Conservation (phyloP, 2,329 filamentous ascomycete genomes). For the Myriosclerotinia duriaeana region DNA sequence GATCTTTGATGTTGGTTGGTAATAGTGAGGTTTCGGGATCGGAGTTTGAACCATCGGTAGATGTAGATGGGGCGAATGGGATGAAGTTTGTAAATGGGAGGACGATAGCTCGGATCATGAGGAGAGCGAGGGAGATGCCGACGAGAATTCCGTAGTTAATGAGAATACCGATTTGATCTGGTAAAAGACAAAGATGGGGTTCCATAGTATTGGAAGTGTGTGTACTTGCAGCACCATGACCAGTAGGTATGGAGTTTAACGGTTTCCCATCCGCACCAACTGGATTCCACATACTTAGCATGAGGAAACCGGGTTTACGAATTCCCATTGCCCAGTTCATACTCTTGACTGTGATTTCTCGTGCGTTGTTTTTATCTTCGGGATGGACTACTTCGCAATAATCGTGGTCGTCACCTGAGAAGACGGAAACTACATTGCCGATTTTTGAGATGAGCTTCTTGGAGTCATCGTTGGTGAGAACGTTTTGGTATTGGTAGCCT, state of each 20-base stretch:
- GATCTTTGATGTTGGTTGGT: constrained; percentile 31
- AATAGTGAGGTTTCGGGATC: constrained; percentile 28
- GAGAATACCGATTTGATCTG: constrained; percentile 82
- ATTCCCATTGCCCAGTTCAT: constrained; percentile 97
- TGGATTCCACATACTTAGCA: constrained; percentile 91
- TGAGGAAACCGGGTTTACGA: constrained; percentile 78
- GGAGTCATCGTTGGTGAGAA: constrained; percentile 75
- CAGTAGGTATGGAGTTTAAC: constrained; percentile 39
- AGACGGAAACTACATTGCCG: constrained; percentile 80
- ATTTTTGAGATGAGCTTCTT: constrained; percentile 72
- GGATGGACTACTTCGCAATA: constrained; percentile 89
- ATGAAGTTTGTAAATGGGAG: constrained; percentile 54
- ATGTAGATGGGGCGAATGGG: constrained; percentile 30
- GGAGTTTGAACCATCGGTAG: constrained; percentile 5
- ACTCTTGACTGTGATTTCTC: constrained; percentile 92
- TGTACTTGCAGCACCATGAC: constrained; percentile 39
- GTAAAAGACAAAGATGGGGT: constrained; percentile 85
- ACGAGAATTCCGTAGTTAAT: constrained; percentile 71
- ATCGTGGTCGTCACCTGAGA: constrained; percentile 96
- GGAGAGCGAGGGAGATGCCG: constrained; percentile 50
- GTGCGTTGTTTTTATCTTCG: constrained; percentile 54
- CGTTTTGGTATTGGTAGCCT: constrained; percentile 97
- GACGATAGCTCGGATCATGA: constrained; percentile 56
- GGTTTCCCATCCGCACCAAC: constrained; percentile 61
- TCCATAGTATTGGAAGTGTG: constrained; percentile 64